phyloP scores from a whole-genome alignment of 2,329 filamentous ascomycete species.

The Alternaria triticina region DNA sequence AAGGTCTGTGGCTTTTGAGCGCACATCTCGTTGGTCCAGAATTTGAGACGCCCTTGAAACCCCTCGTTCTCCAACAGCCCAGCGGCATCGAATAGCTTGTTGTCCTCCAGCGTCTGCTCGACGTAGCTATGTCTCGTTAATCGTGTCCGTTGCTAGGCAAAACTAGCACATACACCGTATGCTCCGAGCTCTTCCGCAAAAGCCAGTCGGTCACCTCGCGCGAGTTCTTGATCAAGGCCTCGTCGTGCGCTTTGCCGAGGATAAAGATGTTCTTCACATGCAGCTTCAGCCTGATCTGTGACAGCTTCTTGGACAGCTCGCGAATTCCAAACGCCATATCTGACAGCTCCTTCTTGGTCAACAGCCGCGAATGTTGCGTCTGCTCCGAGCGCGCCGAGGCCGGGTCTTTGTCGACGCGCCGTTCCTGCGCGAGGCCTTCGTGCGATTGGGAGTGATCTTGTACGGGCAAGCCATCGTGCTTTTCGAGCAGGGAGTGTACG shows the following conservation, averaged over 20 bases:
- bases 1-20: constrained; percentile 81
- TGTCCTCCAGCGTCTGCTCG: constrained; percentile 74
- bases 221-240: constrained; percentile 77
- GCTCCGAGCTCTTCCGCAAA: constrained; percentile 71
- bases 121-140: constrained; percentile 60
- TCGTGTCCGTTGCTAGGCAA: neutral
- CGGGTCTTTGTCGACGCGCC: constrained; percentile 53
- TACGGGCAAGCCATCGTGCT: constrained; percentile 44
- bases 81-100: constrained; percentile 75
- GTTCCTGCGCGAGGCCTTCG: constrained; percentile 44
- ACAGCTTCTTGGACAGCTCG: constrained; percentile 84
- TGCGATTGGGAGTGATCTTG: constrained; percentile 35
- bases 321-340: constrained; percentile 98
- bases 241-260: constrained; percentile 90
- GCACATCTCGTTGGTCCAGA: constrained; percentile 85
- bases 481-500: constrained; percentile 65
- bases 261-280: constrained; percentile 84
- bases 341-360: constrained; percentile 92
- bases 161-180: constrained; percentile 68
- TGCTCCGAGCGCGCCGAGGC: constrained; percentile 40
- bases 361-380: constrained; percentile 69
- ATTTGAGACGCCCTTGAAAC: constrained; percentile 68
- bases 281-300: constrained; percentile 81
- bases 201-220: constrained; percentile 82
- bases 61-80: constrained; percentile 69